Conservation (phyloP, 2,329 filamentous ascomycete genomes). For the Microcyclospora tardicrescens region DNA sequence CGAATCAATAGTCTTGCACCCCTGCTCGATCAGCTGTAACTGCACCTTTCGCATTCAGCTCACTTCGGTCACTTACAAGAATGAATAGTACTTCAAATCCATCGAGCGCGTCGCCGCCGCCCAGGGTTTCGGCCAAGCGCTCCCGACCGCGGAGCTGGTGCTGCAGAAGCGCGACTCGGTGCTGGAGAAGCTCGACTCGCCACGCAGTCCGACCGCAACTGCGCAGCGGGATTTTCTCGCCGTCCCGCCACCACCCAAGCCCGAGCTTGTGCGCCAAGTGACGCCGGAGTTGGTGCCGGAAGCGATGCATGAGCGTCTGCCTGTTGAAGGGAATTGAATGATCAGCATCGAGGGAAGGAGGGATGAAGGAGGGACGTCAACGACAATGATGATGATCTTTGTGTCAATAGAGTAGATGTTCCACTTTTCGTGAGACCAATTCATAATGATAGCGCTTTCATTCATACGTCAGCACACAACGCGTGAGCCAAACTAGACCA, state of each 20-base stretch:
- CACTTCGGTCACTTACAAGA: no score
- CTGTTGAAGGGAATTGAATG: slow-evolving; percentile 1
- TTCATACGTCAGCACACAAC: no score
- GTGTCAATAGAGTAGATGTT: no score
- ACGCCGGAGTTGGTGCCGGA: slow-evolving; percentile 26
- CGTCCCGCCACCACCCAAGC: slow-evolving; percentile 6
- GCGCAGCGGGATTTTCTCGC: slow-evolving; percentile 7
- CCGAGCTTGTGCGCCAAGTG: slow-evolving; percentile 4
- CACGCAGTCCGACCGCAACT: slow-evolving; percentile 9
- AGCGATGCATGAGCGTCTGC: slow-evolving; percentile 22
- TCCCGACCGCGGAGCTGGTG: slow-evolving; percentile 22
- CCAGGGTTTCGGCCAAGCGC: slow-evolving; percentile 32
- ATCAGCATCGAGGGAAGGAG: not conserved
- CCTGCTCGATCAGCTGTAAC: no score
- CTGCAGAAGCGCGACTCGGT: slow-evolving; percentile 23
- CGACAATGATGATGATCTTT: no score
- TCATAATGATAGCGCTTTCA: no score
- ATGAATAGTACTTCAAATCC: slow-evolving; percentile 38
- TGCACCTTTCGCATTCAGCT: no score
- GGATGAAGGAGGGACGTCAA: no score
- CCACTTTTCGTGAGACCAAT: no score
- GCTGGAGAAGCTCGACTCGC: slow-evolving; percentile 23
- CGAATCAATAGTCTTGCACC: not conserved
- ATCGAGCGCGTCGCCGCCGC: slow-evolving; percentile 35
- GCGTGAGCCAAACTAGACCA: no score